Evolutionary conservation across 768 basidiomycete genomes (phyloP).

Genomic region (Mycena rosella): DNA sequence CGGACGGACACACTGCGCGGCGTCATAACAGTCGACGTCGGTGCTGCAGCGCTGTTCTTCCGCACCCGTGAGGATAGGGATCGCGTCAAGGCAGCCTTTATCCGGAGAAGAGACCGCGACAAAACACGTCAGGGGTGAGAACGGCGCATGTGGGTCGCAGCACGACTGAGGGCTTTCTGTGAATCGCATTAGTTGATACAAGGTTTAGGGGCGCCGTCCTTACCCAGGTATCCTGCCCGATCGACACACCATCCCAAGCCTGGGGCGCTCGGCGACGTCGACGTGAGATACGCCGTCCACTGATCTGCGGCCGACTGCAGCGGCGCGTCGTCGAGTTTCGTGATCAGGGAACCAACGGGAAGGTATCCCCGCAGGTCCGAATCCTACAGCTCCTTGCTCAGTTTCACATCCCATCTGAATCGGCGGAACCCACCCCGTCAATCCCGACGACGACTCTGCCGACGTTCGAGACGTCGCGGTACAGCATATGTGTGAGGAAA

Average conservation of each 20-base stretch:
- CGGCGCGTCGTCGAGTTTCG: constrained; percentile 71
- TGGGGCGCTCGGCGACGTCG: constrained; percentile 2
- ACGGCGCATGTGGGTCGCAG: constrained; percentile 42
- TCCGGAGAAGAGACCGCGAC: constrained; percentile 43
- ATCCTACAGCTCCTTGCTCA: constrained; percentile 54
- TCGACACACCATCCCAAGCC: constrained; percentile 75
- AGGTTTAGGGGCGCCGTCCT: background rate
- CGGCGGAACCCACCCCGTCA: constrained; percentile 54
- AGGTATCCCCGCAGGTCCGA: constrained; percentile 75
- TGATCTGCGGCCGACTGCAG: constrained; percentile 54
- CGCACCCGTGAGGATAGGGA: constrained; percentile 59
- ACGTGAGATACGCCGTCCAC: constrained; percentile 64
- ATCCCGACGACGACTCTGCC: constrained; percentile 72
- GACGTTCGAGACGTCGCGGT: constrained; percentile 61
- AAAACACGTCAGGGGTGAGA: constrained; percentile 60
- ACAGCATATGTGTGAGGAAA: constrained; percentile 56
- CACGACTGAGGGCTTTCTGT: constrained; percentile 41
- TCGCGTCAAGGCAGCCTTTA: constrained; percentile 69
- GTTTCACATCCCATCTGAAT: background rate
- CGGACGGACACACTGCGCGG: constrained; percentile 64
- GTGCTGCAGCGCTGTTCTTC: constrained; percentile 56
- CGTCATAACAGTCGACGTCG: constrained; percentile 50
- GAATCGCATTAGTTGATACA: constrained; percentile 16
- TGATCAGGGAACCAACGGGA: constrained; percentile 69
- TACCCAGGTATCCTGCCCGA: constrained; percentile 46